Evolutionary conservation across 1,284 basidiomycete species (phyloP).

Genomic region (Trametes polyzona): DNA sequence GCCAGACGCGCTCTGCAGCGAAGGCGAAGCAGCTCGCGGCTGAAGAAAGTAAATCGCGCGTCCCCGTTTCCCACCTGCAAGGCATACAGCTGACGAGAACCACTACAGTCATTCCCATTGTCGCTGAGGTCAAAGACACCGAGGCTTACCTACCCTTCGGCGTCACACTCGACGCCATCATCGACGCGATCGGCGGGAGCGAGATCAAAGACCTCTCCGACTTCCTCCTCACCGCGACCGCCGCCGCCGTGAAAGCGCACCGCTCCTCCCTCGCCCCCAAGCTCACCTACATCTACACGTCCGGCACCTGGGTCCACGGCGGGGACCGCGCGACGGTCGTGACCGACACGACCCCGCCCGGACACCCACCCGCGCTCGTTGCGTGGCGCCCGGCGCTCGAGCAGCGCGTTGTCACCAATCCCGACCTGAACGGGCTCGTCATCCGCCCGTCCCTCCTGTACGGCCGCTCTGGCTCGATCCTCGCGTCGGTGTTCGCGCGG

Average conservation of each 20-base stretch:
- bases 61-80: background rate
- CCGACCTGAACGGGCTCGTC: constrained; percentile 51
- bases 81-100: background rate
- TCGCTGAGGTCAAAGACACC: constrained; percentile 43
- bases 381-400: constrained; percentile 44
- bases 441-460: constrained; percentile 53
- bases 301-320: constrained; percentile 53
- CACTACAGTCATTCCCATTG: constrained; percentile 50
- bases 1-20: constrained; percentile 46
- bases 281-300: constrained; percentile 55
- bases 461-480: constrained; percentile 48
- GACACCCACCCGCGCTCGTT: constrained; percentile 34
- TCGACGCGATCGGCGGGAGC: constrained; percentile 32
- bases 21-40: constrained; percentile 45
- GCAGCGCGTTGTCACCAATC: constrained; percentile 38
- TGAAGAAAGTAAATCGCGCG: constrained; percentile 49
- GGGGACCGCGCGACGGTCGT: constrained; percentile 40
- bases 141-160: constrained; percentile 46
- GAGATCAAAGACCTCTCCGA: constrained; percentile 28
- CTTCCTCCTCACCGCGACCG: constrained; percentile 41
- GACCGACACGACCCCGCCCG: constrained; percentile 42
- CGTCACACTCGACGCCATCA: constrained; percentile 42
- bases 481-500: constrained; percentile 43
- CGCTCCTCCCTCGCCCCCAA: constrained; percentile 43
- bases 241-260: constrained; percentile 28